Evolutionary conservation across 2,329 filamentous ascomycete species (phyloP).

Genomic region (Rutstroemia sp.): DNA sequence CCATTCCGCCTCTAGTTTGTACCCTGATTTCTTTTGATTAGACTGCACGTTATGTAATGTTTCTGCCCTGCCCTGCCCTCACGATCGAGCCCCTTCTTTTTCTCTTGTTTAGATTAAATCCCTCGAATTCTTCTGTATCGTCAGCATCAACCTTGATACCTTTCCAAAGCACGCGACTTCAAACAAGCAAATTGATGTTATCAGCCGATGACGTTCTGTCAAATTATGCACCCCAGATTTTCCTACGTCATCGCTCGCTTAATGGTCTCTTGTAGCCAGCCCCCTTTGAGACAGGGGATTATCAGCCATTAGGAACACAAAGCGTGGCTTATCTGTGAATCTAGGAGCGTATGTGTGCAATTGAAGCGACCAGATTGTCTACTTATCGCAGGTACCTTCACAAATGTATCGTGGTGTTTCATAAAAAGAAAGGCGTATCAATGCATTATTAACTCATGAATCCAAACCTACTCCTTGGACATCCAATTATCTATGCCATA

Average conservation of each 20-base stretch:
- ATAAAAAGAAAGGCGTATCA: too few species aligned
- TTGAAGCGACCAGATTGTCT: too few species aligned
- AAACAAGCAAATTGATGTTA: neutral
- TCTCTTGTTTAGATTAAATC: neutral
- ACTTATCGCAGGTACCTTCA: too few species aligned
- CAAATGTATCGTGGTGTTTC: too few species aligned
- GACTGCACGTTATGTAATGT: too few species aligned
- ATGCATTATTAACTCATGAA: neutral
- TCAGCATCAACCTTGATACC: too few species aligned
- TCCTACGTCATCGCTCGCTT: neutral
- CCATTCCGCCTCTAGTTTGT: neutral
- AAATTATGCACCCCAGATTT: constrained; percentile 1
- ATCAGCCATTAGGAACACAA: too few species aligned
- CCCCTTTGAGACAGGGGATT: neutral
- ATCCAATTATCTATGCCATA: neutral
- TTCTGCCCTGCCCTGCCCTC: too few species aligned
- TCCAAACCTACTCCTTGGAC: neutral
- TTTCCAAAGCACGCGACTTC: too few species aligned
- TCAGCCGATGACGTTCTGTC: neutral
- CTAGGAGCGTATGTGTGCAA: too few species aligned
- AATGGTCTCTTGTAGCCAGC: neutral
- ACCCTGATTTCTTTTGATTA: too few species aligned
- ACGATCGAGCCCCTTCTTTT: neutral
- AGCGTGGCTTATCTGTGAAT: too few species aligned
- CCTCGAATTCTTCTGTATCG: neutral